Percentiles rank a stretch among this genome's conserved stretches.
These are phyloP conservation scores for Chrysoporthe cubensis DNA, from an alignment of 2,329 filamentous ascomycete species.

Conservation along the genomic window DNA sequence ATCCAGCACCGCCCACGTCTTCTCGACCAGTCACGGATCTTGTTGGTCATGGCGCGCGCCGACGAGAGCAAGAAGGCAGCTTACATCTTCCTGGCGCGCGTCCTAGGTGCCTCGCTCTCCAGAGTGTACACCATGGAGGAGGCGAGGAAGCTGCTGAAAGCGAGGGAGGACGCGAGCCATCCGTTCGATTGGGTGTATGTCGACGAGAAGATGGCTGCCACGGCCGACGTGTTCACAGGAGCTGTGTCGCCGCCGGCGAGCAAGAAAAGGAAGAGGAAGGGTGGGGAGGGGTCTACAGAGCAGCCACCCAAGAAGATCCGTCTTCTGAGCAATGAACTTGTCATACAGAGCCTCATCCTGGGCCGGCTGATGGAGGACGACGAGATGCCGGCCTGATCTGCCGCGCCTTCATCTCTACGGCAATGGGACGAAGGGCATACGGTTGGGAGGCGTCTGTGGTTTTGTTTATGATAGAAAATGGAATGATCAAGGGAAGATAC, in stretches of 20 bases:
- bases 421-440: background rate
- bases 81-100: constrained; percentile 80
- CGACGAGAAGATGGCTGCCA: constrained; percentile 62
- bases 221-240: constrained; percentile 31
- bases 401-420: background rate
- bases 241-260: constrained; percentile 26
- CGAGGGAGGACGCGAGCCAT: constrained; percentile 50
- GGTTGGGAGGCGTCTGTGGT: background rate
- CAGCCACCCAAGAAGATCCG: constrained; percentile 57
- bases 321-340: constrained; percentile 81
- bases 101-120: constrained; percentile 73
- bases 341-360: constrained; percentile 90
- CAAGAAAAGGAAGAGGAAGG: constrained; percentile 50
- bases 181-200: constrained; percentile 81
- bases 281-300: constrained; percentile 38
- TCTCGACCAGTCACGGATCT: constrained; percentile 66
- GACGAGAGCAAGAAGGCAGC: constrained; percentile 68
- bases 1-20: constrained; percentile 65
- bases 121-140: constrained; percentile 68
- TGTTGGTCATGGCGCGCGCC: constrained; percentile 72
- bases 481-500: background rate
- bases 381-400: constrained; percentile 40
- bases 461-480: too few relatives aligned
- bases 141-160: constrained; percentile 62
- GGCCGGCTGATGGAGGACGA: constrained; percentile 74